Evolutionary conservation across 2,329 filamentous ascomycete species (phyloP).

Genomic region (Colletotrichum simmondsii): DNA sequence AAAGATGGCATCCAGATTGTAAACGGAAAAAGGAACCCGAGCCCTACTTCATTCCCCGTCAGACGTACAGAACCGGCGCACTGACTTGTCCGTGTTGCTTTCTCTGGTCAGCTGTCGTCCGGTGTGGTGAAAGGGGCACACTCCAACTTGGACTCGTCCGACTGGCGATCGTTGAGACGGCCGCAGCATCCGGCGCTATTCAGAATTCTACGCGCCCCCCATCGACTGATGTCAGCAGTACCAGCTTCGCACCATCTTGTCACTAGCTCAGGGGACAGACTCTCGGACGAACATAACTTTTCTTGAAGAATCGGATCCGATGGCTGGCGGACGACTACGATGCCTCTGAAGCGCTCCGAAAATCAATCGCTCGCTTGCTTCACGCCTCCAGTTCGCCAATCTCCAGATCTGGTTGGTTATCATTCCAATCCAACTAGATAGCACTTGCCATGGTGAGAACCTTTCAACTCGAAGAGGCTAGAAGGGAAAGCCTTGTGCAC

Average conservation of each 20-base stretch:
- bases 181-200: background rate
- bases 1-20: background rate
- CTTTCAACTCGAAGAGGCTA: background rate
- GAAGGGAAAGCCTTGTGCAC: background rate
- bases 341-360: background rate
- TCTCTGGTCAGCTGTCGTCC: slow-evolving; percentile 1
- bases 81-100: background rate
- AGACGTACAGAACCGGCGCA: background rate
- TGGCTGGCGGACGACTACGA: background rate
- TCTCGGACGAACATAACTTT: background rate
- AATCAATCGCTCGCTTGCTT: background rate
- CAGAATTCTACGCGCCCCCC: background rate
- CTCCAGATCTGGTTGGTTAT: background rate
- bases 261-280: slow-evolving; percentile 11
- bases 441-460: background rate
- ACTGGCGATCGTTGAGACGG: background rate
- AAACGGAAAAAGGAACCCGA: background rate
- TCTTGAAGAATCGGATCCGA: background rate
- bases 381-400: background rate
- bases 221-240: background rate
- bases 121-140: background rate
- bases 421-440: background rate
- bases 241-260: background rate
- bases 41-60: background rate
- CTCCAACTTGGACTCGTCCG: background rate